These are phyloP conservation scores for Xerophyta viscosa DNA, from an alignment of 106 monocot species.

Conservation along the genomic window DNA sequence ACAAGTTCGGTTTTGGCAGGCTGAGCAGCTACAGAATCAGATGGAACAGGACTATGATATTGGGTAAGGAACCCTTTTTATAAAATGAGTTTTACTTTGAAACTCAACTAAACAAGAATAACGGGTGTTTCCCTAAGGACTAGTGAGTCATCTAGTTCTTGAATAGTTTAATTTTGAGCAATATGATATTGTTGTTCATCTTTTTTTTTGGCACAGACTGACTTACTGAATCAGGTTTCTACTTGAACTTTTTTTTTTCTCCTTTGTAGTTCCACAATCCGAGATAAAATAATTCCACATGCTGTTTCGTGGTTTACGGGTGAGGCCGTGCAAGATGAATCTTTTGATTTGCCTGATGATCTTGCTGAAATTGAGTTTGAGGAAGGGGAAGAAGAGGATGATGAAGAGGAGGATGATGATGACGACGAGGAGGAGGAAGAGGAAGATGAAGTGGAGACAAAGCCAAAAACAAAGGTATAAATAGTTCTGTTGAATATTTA, in stretches of 20 bases:
- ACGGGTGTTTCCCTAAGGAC: neutral
- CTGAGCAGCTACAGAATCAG: slow-evolving; percentile 26
- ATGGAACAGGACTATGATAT: slow-evolving; percentile 55
- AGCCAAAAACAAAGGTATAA: slow-evolving; percentile 12
- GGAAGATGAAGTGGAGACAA: slow-evolving; percentile 10
- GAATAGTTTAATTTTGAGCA: neutral
- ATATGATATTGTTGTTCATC: too few species aligned
- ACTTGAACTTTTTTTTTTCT: neutral
- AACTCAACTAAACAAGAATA: neutral
- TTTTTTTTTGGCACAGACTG: too few species aligned
- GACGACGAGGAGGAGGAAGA: slow-evolving; percentile 7
- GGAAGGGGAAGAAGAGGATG: slow-evolving; percentile 10
- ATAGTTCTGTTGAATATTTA: neutral
- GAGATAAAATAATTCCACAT: slow-evolving; percentile 17
- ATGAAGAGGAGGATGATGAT: slow-evolving; percentile 12
- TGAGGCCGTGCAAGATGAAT: slow-evolving; percentile 11
- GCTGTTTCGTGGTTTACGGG: slow-evolving; percentile 19
- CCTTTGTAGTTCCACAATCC: slow-evolving; percentile 11
- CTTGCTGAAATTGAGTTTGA: slow-evolving; percentile 4
- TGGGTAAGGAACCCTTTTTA: slow-evolving; percentile 15
- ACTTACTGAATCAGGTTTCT: too few species aligned
- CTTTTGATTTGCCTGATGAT: neutral
- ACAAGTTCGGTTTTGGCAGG: slow-evolving; percentile 6
- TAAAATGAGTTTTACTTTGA: neutral
- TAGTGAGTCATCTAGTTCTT: neutral